Conservation (phyloP, 306 rosid species). For the Castanea sativa region DNA sequence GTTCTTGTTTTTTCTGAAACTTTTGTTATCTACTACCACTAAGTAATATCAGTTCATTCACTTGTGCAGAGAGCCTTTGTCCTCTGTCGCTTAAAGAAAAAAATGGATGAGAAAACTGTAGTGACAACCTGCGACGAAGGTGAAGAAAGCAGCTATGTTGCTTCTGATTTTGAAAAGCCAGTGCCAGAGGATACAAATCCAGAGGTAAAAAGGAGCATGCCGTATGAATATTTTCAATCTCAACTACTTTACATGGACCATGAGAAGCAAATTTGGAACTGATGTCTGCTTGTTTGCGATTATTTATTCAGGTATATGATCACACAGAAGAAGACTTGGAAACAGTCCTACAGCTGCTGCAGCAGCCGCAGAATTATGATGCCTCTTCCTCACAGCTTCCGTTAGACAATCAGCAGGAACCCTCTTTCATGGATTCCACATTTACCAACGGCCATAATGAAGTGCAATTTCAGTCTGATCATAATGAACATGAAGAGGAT, state of each 20-base stretch:
- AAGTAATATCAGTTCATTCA: conserved; percentile 3
- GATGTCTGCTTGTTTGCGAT: conserved; percentile 6
- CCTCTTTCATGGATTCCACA: not conserved
- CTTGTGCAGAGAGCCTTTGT: conserved; percentile 46
- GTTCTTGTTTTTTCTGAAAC: not conserved
- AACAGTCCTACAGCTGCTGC: not conserved
- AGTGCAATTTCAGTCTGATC: not conserved
- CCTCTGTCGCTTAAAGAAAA: conserved; percentile 44
- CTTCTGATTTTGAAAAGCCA: conserved; percentile 14
- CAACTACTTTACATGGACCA: not conserved
- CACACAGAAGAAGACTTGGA: not conserved
- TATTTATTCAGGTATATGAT: conserved; percentile 13
- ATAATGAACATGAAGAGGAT: conserved; percentile 16
- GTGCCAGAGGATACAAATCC: not conserved
- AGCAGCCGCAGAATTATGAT: not conserved
- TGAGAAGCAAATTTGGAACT: conserved; percentile 5
- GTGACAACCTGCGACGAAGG: conserved; percentile 19
- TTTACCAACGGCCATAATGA: not conserved
- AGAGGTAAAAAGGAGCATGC: conserved; percentile 32
- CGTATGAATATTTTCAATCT: not conserved
- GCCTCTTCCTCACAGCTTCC: not conserved
- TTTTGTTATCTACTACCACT: not conserved
- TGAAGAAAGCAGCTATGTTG: conserved; percentile 22
- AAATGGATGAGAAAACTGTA: conserved; percentile 9
- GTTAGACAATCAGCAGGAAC: not conserved